phyloP scores from a whole-genome alignment of 805 yeast species.

The Zygosaccharomyces lentus region DNA sequence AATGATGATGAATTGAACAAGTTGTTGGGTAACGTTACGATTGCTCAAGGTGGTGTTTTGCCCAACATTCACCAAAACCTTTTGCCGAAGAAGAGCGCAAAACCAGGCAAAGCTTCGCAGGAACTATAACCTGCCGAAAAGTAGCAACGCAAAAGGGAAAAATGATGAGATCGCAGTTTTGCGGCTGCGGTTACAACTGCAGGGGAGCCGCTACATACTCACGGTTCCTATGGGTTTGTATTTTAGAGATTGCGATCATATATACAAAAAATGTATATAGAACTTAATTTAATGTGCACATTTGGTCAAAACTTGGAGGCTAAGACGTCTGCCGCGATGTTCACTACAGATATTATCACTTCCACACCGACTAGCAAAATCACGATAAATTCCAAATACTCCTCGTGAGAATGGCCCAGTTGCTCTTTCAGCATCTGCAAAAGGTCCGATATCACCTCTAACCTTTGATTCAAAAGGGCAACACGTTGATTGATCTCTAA shows the following conservation, averaged over 20 bases:
- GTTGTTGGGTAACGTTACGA: slow-evolving; percentile 82
- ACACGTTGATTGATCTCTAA: slow-evolving; percentile 94
- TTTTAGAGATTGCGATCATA: neutral
- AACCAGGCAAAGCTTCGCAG: slow-evolving; percentile 54
- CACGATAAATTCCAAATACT: slow-evolving; percentile 85
- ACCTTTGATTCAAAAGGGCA: slow-evolving; percentile 78
- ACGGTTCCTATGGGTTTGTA: slow-evolving; percentile 3
- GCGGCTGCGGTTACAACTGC: neutral
- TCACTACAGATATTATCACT: slow-evolving; percentile 80
- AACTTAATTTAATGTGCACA: neutral
- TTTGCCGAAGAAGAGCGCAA: slow-evolving; percentile 65
- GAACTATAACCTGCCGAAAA: slow-evolving; percentile 41
- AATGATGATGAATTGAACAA: slow-evolving; percentile 96
- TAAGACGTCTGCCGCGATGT: slow-evolving; percentile 60
- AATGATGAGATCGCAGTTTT: neutral
- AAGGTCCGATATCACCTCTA: slow-evolving; percentile 90
- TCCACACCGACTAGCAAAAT: slow-evolving; percentile 89
- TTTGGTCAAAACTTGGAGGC: slow-evolving; percentile 28
- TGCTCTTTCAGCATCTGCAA: slow-evolving; percentile 96
- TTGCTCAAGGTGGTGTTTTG: slow-evolving; percentile 96
- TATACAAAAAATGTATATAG: neutral
- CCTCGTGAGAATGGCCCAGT: slow-evolving; percentile 90
- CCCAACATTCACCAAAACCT: slow-evolving; percentile 91
- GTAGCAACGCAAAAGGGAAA: neutral
- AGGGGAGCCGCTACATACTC: neutral